Conservation (phyloP, 2,329 filamentous ascomycete genomes). For the Fusarium sarcochroum region DNA sequence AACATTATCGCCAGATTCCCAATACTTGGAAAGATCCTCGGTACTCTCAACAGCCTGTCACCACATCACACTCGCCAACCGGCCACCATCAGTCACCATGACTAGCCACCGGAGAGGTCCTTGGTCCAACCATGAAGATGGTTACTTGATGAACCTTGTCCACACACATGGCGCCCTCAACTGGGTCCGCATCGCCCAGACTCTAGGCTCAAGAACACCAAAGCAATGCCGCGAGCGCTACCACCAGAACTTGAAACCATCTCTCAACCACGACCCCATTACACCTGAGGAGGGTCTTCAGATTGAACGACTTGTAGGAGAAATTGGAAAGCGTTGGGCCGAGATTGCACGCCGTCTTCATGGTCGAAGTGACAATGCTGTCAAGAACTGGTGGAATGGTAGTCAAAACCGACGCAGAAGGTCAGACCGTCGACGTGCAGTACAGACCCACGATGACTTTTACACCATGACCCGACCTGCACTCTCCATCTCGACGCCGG, state of each 20-base stretch:
- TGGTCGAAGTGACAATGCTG: constrained; percentile 92
- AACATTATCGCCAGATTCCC: background rate
- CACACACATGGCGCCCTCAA: constrained; percentile 81
- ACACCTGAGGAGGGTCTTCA: constrained; percentile 76
- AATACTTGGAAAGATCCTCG: constrained; percentile 3
- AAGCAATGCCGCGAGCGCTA: constrained; percentile 97
- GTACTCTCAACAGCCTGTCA: background rate
- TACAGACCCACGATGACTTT: constrained; percentile 43
- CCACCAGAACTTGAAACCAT: constrained; percentile 90
- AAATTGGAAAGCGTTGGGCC: constrained; percentile 91
- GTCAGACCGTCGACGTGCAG: constrained; percentile 57
- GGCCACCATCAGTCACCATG: constrained; percentile 29
- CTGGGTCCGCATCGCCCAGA: constrained; percentile 88
- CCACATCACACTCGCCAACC: background rate
- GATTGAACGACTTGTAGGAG: constrained; percentile 82
- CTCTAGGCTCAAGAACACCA: constrained; percentile 82
- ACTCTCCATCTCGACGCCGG: constrained; percentile 49
- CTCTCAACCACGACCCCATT: constrained; percentile 81
- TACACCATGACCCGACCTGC: constrained; percentile 45
- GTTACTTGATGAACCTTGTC: constrained; percentile 78
- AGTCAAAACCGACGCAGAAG: constrained; percentile 84
- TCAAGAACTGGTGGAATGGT: constrained; percentile 99
- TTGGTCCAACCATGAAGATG: constrained; percentile 85
- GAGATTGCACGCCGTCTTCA: constrained; percentile 88
- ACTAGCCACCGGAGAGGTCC: constrained; percentile 72